Base-by-base conservation (phyloP, 139 green algal genomes). In the Closterium sp. region DNA sequence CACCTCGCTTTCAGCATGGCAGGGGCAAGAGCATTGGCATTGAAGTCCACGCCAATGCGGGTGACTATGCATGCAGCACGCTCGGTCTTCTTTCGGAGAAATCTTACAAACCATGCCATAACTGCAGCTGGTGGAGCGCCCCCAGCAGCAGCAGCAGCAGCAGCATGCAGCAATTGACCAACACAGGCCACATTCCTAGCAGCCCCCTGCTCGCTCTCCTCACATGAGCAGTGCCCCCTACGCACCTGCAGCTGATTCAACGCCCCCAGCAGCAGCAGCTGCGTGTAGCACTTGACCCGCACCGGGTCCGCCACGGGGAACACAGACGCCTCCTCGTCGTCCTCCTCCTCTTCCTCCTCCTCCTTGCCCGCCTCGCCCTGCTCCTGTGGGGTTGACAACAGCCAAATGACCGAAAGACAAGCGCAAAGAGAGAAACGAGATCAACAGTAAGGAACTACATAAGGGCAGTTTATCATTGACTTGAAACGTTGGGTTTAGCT, bases 191-290 rank as follows among this genome's bases (percentile, higher is more conserved):
- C n/a, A n/a, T n/a, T n/a, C n/a, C n/a, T n/a, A n/a, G n/a, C n/a
- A n/a, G n/a, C n/a, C n/a, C n/a, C n/a, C n/a, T n/a, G n/a, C n/a
- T n/a, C n/a, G n/a, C n/a, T n/a, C n/a, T n/a, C 10, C 81, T 86
- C 3, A 84, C 1, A 34, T 87, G 33, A 87, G 25, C 84, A 12
- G 23, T 55, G 12, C 19, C 86, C n/a, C 35, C n/a, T 4, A 34
- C 87, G 0, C 9, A 88, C 64, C 88, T 91, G 88, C 9, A 93
- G 35, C 4, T 88, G 28, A 34, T 92, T 35, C 2, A 93, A 87
- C 19, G 87, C 90, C 3, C 33, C 30, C 28, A 93, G 90, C 16
- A 93, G 87, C 33, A 93, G 87, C 90, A 93, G 86, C 87, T 93
- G 90, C 33, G 92, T 34, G 34, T 89, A 87, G 87, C 90, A 91